Evolutionary conservation across 371 early-diverging fungal genomes (phyloP), one percentile per base, ranked within the genome.

Genomic region (Rhizomucor miehei): DNA sequence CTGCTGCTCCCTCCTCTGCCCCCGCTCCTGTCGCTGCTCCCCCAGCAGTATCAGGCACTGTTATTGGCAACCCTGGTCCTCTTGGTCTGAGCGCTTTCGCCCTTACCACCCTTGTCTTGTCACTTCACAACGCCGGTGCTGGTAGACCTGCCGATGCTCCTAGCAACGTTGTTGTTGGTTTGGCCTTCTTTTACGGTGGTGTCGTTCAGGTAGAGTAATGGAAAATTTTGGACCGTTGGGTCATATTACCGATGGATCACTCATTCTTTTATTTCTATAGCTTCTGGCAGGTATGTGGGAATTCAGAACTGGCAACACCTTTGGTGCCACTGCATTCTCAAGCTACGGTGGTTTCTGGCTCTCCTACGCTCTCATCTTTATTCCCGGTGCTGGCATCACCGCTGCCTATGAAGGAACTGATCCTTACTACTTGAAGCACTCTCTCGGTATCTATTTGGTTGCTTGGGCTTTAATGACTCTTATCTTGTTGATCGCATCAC

Each of bases 241-340:
- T n/a, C n/a, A n/a, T n/a, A n/a, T n/a, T n/a, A n/a, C n/a, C n/a
- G n/a, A n/a, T n/a, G n/a, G n/a, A n/a, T n/a, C n/a, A n/a, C n/a
- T 29, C 29, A 5, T 29, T 29, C 29, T 29, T 3, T 8, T 3
- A 8, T 29, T 29, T 29, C n/a, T 51, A 39, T 73, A 86, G 77
- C 60, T 87, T 36, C 60, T 79, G n/a, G 89, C 90, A 53, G 91
- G 91, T 65, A 88, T 91, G 89, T 89, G 87, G 88, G 89, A 90
- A 70, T 89, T 88, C 77, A 76, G 73, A 44, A 71, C 76, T 19
- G 84, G 85, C 54, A 89, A 89, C 64, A 89, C 88, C 29, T 89
- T 91, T 74, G 92, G 90, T 59, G 92, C 89, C 45, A 90, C 91
- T 20, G 90, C 89, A 5, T 91, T 91, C 76, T 79, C 85, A 5